phyloP scores from a whole-genome alignment of 139 green algal genomes.

The Coelastrella sp. region DNA sequence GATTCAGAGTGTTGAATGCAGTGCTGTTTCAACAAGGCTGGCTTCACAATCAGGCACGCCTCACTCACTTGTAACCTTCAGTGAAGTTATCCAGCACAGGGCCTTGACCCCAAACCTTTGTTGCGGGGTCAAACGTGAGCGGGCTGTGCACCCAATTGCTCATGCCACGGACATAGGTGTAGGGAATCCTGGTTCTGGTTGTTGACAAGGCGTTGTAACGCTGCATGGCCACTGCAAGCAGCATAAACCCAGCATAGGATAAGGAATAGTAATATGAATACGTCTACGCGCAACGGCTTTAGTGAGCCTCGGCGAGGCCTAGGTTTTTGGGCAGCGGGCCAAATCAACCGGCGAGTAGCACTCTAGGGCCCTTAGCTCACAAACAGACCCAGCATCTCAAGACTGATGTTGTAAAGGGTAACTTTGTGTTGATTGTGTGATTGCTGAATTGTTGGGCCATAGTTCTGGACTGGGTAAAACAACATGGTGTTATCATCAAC shows the following conservation, averaged over 20 bases:
- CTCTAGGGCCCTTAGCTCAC: too few species aligned
- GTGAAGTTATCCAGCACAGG: slow-evolving; percentile 65
- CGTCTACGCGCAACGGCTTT: background rate
- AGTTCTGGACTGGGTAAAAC: too few species aligned
- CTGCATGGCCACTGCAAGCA: slow-evolving; percentile 39
- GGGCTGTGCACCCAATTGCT: slow-evolving; percentile 64
- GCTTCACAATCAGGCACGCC: background rate
- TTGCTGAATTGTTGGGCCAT: too few species aligned
- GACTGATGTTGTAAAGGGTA: too few species aligned
- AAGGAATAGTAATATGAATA: background rate
- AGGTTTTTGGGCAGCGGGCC: too few species aligned
- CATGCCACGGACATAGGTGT: slow-evolving; percentile 62
- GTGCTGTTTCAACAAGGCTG: background rate
- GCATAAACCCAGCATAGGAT: background rate
- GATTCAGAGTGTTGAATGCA: background rate
- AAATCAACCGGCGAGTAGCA: too few species aligned
- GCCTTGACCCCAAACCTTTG: slow-evolving; percentile 48
- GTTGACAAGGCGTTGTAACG: slow-evolving; percentile 58
- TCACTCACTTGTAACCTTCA: slow-evolving; percentile 67
- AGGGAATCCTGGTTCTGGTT: slow-evolving; percentile 58
- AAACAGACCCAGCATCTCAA: too few species aligned
- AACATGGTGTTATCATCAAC: too few species aligned
- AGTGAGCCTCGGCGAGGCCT: too few species aligned
- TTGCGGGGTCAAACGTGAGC: slow-evolving; percentile 34
- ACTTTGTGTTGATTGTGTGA: too few species aligned